Base-by-base conservation (phyloP, 306 rosid genomes). In the Hippophae rhamnoides region DNA sequence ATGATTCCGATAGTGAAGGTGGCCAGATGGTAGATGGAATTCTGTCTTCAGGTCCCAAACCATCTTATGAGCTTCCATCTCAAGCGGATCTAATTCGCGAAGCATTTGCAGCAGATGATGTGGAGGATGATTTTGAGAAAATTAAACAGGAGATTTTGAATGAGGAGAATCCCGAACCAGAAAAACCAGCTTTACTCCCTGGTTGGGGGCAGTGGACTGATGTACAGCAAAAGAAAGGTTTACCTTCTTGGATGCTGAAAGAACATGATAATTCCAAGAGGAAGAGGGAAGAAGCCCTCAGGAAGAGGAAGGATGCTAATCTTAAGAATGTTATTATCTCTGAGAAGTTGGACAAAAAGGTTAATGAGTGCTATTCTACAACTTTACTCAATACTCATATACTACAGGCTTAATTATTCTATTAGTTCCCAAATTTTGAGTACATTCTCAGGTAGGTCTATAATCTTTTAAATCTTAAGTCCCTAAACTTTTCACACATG, bases 171-270 rank as follows among this genome's bases (percentile, higher is more conserved):
- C 99, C 99, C 27, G 95, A 81, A 67, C 96, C 89, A 8, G 96
- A 92, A 73, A 92, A 82, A 70, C 99, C 95, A 18, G 62, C 73
- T 52, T 58, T 72, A 49, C 88, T 92, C 50, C 99, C 96, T 57
- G 99, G 96, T 43, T 92, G 99, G 99, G 99, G 99, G 56, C 95
- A 92, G 44, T 92, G 99, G 99, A 85, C 99, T 57, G 54, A 75
- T 53, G 45, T 85, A 61, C 99, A 92, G 81, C 27, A 78, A 56
- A 92, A 85, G 78, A 85, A 82, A 69, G 99, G 99, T 13, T 57
- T 74, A 50, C 96, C 99, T 63, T 75, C 95, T 66, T 75, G 92
- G 92, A 82, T 88, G 86, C 64, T 82, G 57, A 69, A 78, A 72
- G 82, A 92, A 72, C 88, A 88, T 62, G 96, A 88, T 43, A 67